A percentile compares a stretch with the other conserved stretches of the same genome.
phyloP scores from a whole-genome alignment of 2,329 filamentous ascomycete genomes.

The Paraconiothyrium brasiliense region DNA sequence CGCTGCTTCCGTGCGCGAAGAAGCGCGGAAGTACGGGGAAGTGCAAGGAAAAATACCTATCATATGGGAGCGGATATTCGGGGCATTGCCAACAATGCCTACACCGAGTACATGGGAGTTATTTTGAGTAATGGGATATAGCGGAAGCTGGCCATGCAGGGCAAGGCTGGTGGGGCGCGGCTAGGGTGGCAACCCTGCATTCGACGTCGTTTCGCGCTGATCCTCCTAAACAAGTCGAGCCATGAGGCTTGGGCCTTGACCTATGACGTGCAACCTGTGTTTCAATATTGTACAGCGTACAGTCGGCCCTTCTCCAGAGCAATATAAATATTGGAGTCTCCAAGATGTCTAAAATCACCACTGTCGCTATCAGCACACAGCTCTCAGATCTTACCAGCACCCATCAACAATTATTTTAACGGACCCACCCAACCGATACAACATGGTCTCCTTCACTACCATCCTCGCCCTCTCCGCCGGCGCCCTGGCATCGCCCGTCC shows the following conservation, averaged over 20 bases:
- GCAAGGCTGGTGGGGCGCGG: conserved; percentile 7
- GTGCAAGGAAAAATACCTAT: not conserved
- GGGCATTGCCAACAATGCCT: not conserved
- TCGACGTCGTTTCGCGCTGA: conserved; percentile 1
- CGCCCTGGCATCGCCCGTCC: conserved; percentile 20
- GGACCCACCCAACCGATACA: not conserved
- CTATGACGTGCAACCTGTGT: conserved; percentile 1
- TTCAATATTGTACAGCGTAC: not conserved
- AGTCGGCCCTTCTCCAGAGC: not conserved
- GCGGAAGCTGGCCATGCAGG: not conserved
- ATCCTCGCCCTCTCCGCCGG: conserved; percentile 21
- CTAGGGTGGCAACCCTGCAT: conserved; percentile 5
- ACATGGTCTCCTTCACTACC: conserved; percentile 26
- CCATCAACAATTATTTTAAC: not conserved
- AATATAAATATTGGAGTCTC: not conserved
- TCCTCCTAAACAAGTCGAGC: conserved; percentile 8
- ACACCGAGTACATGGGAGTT: not conserved
- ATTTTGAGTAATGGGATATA: not conserved
- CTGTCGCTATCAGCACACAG: not conserved
- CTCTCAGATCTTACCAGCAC: no score
- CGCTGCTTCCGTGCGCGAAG: not conserved
- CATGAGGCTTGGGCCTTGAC: not conserved
- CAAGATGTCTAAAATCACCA: not conserved
- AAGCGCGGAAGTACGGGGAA: not conserved
- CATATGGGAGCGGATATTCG: not conserved